Conservation (phyloP, 257 asterid species). For the Nicotiana obtusifolia region DNA sequence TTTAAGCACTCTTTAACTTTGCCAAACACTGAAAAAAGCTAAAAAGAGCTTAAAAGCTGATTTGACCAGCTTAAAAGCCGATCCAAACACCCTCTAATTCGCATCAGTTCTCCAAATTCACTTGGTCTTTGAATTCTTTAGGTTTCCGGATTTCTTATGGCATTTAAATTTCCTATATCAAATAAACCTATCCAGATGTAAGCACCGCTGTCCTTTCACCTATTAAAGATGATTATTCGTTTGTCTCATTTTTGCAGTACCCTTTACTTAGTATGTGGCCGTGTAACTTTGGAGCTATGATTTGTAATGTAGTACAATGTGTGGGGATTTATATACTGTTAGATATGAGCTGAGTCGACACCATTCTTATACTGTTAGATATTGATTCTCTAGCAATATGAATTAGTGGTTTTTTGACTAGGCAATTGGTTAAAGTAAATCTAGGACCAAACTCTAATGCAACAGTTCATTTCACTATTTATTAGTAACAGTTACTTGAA, state of each 20-base stretch:
- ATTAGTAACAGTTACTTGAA: neutral
- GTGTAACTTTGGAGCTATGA: neutral
- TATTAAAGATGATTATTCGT: neutral
- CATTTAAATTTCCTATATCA: neutral
- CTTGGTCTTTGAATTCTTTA: neutral
- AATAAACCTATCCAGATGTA: neutral
- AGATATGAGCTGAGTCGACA: neutral
- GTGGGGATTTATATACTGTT: neutral
- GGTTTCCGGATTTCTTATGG: neutral
- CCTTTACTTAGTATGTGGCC: neutral
- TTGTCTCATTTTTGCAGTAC: neutral
- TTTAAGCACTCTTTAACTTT: too few relatives aligned
- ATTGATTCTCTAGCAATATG: neutral
- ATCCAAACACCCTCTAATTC: too few relatives aligned
- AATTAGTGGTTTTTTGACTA: neutral
- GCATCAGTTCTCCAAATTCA: neutral
- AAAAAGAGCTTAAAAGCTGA: too few relatives aligned
- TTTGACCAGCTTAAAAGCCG: too few relatives aligned
- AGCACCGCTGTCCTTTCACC: neutral
- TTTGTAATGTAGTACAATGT: neutral
- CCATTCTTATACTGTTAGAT: neutral
- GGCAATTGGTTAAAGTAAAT: neutral
- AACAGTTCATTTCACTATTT: neutral
- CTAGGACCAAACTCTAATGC: neutral
- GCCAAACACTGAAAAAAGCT: too few relatives aligned